Evolutionary conservation across 2,329 filamentous ascomycete genomes (phyloP), one percentile per base, ranked within the genome.

Genomic region (Calonectria pseudoturangicola): DNA sequence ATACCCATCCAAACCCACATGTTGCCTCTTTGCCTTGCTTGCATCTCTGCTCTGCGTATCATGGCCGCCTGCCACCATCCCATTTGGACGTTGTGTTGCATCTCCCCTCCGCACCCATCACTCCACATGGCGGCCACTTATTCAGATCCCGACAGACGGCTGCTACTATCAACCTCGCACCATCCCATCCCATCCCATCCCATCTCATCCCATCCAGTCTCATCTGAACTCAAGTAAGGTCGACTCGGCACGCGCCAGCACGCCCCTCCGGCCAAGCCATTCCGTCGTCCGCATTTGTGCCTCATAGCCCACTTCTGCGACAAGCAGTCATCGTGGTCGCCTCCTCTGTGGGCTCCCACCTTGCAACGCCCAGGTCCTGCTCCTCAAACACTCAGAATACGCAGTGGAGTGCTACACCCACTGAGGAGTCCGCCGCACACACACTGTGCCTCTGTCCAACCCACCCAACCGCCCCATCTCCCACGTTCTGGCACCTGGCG

Each of bases 401-500:
- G 47, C 48, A 47, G 56, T 63, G 66, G 51, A 60, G 50, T 56
- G 66, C 8, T 47, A 51, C 47, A 41, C 21, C 67, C 54, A 60
- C 66, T 65, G 47, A 45, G 41, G 62, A 63, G 63, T 30, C 70
- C 63, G 76, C 68, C 70, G 69, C 69, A 66, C 70, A 66, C 74
- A 69, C 74, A 75, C 72, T 77, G 66, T 65, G 66, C 70, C 58
- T 70, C 68, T 70, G 65, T 28, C 73, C 63, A 77, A 66, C 58
- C 74, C 66, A 65, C 70, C 50, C 41, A 51, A 72, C 65, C 73
- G 68, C 70, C 73, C 72, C 70, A 71, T 74, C 63, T 71, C 69
- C 74, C 73, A 75, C 71, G 74, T 79, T 79, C 77, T 77, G 21
- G 77, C 72, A 66, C 72, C 68, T 73, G 68, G 48, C 65, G 76